Conservation (phyloP, 2,329 filamentous ascomycete genomes). For the Fusarium sulawesiense region DNA sequence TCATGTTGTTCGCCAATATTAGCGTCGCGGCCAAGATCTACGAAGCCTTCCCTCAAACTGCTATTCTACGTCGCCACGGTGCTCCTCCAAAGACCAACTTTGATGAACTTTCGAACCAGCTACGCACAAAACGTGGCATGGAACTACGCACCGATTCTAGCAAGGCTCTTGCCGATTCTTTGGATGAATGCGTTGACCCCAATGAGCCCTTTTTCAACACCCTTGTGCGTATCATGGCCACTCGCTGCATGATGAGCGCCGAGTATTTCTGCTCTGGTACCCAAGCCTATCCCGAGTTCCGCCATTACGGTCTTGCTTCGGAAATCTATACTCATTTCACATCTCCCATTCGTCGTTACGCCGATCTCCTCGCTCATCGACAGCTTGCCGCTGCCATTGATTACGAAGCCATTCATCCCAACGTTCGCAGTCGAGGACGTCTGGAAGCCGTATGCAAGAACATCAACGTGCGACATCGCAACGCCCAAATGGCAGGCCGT, state of each 20-base stretch:
- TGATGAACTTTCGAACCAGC: conserved; percentile 90
- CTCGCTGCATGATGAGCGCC: conserved; percentile 98
- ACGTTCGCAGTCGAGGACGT: conserved; percentile 82
- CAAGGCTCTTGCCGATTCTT: conserved; percentile 90
- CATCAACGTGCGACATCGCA: conserved; percentile 97
- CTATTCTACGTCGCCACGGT: conserved; percentile 90
- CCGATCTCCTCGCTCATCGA: conserved; percentile 93
- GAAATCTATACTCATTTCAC: conserved; percentile 99
- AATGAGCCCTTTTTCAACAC: conserved; percentile 97
- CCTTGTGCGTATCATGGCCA: conserved; percentile 95
- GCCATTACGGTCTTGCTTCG: conserved; percentile 94
- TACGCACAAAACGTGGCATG: conserved; percentile 85
- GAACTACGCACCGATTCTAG: conserved; percentile 87
- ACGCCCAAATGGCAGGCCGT: conserved; percentile 93
- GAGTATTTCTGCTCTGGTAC: conserved; percentile 98
- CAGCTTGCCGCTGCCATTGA: conserved; percentile 96
- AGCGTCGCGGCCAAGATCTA: conserved; percentile 93
- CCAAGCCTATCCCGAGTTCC: conserved; percentile 92
- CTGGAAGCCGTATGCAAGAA: conserved; percentile 97
- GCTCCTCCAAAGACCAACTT: conserved; percentile 96
- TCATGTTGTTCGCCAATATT: conserved; percentile 98
- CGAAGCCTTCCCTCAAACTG: conserved; percentile 92
- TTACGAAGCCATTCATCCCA: conserved; percentile 87
- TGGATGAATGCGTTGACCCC: conserved; percentile 84
- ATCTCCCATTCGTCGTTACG: conserved; percentile 94